Percentiles rank a stretch among this genome's conserved stretches.
These are phyloP conservation scores for Pigoraptor vietnamica DNA, from an alignment of 78 protist genomes.

Conservation along the genomic window DNA sequence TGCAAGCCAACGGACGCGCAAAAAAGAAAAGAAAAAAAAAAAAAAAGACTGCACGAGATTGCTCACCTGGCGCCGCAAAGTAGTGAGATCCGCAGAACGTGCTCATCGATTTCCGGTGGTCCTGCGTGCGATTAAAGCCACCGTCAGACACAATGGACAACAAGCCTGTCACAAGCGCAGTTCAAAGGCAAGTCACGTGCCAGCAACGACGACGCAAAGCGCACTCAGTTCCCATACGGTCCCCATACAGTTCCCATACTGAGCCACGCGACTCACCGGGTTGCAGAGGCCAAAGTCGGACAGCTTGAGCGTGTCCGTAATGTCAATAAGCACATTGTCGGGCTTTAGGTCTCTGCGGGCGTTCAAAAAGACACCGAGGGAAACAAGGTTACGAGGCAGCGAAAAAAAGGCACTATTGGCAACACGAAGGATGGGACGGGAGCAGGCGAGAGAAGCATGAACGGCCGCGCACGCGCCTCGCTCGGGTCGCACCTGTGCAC, in stretches of 20 bases:
- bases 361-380: neutral
- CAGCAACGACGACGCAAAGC: too few species aligned
- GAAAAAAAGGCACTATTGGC: too few species aligned
- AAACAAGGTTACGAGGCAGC: too few species aligned
- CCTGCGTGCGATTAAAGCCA: neutral
- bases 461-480: too few species aligned
- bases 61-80: conserved; percentile 28
- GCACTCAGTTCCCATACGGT: too few species aligned
- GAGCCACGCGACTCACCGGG: neutral
- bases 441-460: too few species aligned
- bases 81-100: conserved; percentile 32
- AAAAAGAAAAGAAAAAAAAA: too few species aligned
- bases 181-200: neutral
- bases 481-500: neutral
- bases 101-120: neutral
- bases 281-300: conserved; percentile 61
- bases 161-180: neutral
- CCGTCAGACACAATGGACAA: neutral
- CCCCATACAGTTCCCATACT: too few species aligned
- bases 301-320: conserved; percentile 58
- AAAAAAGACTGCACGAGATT: neutral
- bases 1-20: too few species aligned
- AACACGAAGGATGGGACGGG: too few species aligned
- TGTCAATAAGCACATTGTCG: conserved; percentile 79
- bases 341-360: conserved; percentile 43